phyloP scores from a whole-genome alignment of 345 rosid genomes.

The Combretum micranthum region DNA sequence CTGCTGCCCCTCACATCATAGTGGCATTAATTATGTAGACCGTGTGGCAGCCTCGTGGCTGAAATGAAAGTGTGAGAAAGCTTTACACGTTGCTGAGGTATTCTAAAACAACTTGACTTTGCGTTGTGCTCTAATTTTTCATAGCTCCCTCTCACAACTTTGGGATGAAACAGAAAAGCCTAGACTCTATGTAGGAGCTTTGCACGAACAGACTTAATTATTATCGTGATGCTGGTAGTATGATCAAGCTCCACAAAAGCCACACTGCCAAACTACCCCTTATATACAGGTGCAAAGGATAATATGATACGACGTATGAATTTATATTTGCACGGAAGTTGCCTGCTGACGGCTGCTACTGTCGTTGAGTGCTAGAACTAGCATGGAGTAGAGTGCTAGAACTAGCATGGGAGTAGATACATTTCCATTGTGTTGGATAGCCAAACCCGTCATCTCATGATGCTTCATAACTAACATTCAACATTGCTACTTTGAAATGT shows the following conservation, averaged over 20 bases:
- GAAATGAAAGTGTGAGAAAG: slow-evolving; percentile 63
- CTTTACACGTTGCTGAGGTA: slow-evolving; percentile 60
- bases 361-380: too few relatives aligned
- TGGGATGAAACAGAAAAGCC: slow-evolving; percentile 22
- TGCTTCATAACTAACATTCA: too few relatives aligned
- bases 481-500: not conserved
- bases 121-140: not conserved
- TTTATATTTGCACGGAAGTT: not conserved
- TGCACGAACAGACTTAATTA: slow-evolving; percentile 36
- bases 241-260: slow-evolving; percentile 76
- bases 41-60: slow-evolving; percentile 75
- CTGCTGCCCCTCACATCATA: not conserved
- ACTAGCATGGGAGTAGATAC: not conserved
- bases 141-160: not conserved
- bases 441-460: not conserved
- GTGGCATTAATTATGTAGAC: slow-evolving; percentile 26
- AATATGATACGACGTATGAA: not conserved
- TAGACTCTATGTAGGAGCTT: slow-evolving; percentile 43
- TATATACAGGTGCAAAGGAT: slow-evolving; percentile 63
- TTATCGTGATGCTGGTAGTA: slow-evolving; percentile 58
- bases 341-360: not conserved
- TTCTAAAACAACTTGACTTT: slow-evolving; percentile 3
- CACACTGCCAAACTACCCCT: slow-evolving; percentile 58
- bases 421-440: not conserved
- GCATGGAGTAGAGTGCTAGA: not conserved